A percentile compares a stretch with the other conserved stretches of the same genome.
phyloP scores from a whole-genome alignment of 768 basidiomycete species.

The Tulasnella sp. region DNA sequence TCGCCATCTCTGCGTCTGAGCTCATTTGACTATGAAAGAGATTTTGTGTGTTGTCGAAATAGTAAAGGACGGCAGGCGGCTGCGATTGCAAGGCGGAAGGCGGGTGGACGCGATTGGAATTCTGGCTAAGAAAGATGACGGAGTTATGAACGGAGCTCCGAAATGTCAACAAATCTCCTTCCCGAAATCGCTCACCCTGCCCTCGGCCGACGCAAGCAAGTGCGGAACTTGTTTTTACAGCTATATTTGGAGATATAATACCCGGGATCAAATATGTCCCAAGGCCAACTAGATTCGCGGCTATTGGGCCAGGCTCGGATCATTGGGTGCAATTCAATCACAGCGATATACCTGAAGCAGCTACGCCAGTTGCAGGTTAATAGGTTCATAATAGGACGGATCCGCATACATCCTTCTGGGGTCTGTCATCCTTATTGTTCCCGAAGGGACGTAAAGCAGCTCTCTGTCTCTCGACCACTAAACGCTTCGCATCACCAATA shows the following conservation, averaged over 20 bases:
- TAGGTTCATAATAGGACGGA: neutral
- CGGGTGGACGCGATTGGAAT: neutral
- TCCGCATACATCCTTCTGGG: constrained; percentile 30
- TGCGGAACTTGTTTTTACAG: neutral
- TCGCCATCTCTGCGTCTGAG: neutral
- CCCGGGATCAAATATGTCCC: neutral
- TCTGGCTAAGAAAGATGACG: neutral
- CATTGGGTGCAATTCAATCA: neutral
- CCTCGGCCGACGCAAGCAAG: neutral
- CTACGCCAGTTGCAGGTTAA: neutral
- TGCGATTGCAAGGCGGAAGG: neutral
- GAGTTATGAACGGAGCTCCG: neutral
- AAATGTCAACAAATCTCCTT: neutral
- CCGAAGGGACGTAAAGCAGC: constrained; percentile 26
- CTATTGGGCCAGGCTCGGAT: neutral
- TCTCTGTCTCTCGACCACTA: neutral
- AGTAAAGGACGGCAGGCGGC: neutral
- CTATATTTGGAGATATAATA: neutral
- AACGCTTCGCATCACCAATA: constrained; percentile 28
- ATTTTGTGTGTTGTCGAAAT: neutral
- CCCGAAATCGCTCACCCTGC: neutral
- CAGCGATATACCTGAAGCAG: neutral
- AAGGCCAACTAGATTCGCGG: neutral
- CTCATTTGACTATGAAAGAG: neutral
- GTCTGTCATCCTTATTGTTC: constrained; percentile 30